phyloP scores from a whole-genome alignment of 257 asterid genomes.

The Fraxinus excelsior region DNA sequence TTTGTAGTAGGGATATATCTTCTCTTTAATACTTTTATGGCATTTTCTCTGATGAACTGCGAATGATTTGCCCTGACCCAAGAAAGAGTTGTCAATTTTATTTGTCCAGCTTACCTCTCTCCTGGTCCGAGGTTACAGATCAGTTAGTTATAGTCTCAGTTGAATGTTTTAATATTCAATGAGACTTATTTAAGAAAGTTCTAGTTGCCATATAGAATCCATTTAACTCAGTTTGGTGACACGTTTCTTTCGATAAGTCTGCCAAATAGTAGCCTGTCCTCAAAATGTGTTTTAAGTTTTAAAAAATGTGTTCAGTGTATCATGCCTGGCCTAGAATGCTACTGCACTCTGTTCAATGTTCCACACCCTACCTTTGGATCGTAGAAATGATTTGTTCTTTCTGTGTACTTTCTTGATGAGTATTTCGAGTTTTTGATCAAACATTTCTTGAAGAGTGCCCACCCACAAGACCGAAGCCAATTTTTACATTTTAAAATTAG shows the following conservation, averaged over 20 bases:
- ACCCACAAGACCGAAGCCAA: neutral
- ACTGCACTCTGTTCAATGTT: neutral
- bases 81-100: neutral
- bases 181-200: neutral
- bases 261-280: neutral
- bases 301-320: neutral
- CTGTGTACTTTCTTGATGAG: neutral
- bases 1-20: too few species aligned
- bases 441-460: neutral
- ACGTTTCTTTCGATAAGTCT: neutral
- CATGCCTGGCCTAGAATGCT: neutral
- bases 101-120: neutral
- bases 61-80: neutral
- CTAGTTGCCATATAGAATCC: neutral
- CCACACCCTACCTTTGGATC: neutral
- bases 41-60: neutral
- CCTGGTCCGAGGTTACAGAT: neutral
- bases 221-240: neutral
- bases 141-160: neutral
- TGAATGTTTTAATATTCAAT: neutral
- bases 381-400: neutral
- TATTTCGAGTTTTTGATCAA: neutral
- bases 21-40: neutral
- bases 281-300: neutral
- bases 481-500: neutral